phyloP scores from a whole-genome alignment of 768 basidiomycete species.

The Gyrodon lividus region DNA sequence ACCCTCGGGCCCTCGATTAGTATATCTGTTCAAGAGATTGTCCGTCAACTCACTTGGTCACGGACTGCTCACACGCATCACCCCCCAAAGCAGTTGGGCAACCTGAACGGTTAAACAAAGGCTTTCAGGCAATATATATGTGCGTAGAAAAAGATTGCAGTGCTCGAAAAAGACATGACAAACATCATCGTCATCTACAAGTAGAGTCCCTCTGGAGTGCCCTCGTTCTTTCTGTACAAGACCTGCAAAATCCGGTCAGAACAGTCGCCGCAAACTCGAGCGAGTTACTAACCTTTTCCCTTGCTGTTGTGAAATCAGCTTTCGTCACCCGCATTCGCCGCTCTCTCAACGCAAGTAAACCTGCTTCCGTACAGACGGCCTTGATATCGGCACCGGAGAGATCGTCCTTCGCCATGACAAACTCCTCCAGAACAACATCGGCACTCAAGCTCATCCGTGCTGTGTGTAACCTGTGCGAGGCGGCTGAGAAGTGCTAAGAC shows the following conservation, averaged over 20 bases:
- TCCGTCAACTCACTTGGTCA: too few relatives aligned
- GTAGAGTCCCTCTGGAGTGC: conserved; percentile 87
- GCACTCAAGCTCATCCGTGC: conserved; percentile 86
- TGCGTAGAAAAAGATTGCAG: not conserved
- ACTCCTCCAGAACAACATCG: conserved; percentile 95
- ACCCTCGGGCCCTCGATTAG: too few relatives aligned
- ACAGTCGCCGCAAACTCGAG: conserved; percentile 3
- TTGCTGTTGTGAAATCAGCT: conserved; percentile 82
- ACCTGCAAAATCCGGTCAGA: conserved; percentile 44
- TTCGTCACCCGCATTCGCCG: conserved; percentile 93
- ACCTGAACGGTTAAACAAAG: too few relatives aligned
- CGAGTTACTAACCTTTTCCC: conserved; percentile 75
- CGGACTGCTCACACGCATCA: too few relatives aligned
- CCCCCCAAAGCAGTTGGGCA: too few relatives aligned
- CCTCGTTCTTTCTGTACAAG: conserved; percentile 96
- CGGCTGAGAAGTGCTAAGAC: conserved; percentile 6
- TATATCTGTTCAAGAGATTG: too few relatives aligned
- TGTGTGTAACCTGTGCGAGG: conserved; percentile 69
- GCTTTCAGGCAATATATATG: not conserved
- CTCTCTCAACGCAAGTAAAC: conserved; percentile 89
- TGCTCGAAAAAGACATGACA: conserved; percentile 5
- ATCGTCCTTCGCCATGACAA: conserved; percentile 94
- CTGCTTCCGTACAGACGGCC: conserved; percentile 99
- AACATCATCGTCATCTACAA: conserved; percentile 56
- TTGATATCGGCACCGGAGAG: conserved; percentile 98